Percentiles rank a stretch among this genome's conserved stretches.
These are phyloP conservation scores for Polyporus arcularius DNA, from an alignment of 768 basidiomycete genomes.

Conservation along the genomic window DNA sequence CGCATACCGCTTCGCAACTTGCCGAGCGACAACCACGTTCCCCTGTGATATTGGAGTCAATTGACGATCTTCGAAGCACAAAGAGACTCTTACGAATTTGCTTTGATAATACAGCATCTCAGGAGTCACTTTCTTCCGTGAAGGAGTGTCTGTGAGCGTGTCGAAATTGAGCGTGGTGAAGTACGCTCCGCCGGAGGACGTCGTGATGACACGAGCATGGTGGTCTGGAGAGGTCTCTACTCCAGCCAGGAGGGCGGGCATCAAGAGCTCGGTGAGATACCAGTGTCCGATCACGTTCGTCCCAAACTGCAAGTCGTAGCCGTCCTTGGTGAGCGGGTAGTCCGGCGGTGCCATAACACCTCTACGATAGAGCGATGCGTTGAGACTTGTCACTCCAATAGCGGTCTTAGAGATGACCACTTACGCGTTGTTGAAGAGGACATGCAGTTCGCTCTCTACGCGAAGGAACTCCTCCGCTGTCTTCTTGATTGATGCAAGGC, in stretches of 20 bases:
- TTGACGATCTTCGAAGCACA: not conserved
- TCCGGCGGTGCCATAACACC: slow-evolving; percentile 50
- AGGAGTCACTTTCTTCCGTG: slow-evolving; percentile 18
- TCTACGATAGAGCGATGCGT: slow-evolving; percentile 26
- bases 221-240: slow-evolving; percentile 41
- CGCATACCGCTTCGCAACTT: slow-evolving; percentile 50
- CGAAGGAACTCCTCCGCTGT: slow-evolving; percentile 42
- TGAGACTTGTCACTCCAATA: too few species aligned
- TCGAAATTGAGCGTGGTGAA: slow-evolving; percentile 39
- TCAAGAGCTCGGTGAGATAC: slow-evolving; percentile 41
- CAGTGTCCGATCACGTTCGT: slow-evolving; percentile 51
- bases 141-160: slow-evolving; percentile 33
- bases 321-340: slow-evolving; percentile 42
- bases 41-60: slow-evolving; percentile 32
- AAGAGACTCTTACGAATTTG: slow-evolving; percentile 43
- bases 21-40: slow-evolving; percentile 45
- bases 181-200: slow-evolving; percentile 43
- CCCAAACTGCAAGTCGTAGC: slow-evolving; percentile 58
- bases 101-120: slow-evolving; percentile 32
- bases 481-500: slow-evolving; percentile 37
- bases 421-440: slow-evolving; percentile 57
- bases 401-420: slow-evolving; percentile 14
- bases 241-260: slow-evolving; percentile 47
- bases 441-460: slow-evolving; percentile 48
- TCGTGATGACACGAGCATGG: slow-evolving; percentile 49